Conservation (phyloP, 2,329 filamentous ascomycete species). For the Trichoderma endophyticum region DNA sequence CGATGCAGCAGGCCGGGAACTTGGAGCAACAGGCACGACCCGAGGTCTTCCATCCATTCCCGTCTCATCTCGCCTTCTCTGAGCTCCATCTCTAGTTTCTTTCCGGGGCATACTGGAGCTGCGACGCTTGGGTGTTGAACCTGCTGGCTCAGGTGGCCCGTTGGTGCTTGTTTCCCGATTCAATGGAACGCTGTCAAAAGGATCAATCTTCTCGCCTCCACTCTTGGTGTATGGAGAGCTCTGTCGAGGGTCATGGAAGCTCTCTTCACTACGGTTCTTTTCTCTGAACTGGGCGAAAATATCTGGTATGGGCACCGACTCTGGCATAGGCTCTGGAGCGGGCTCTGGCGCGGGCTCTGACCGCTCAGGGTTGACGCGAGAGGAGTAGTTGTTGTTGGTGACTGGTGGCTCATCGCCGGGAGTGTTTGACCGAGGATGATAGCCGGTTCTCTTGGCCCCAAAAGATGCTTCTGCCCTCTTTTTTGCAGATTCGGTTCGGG, state of each 20-base stretch:
- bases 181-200: constrained; percentile 49
- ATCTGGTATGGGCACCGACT: constrained; percentile 35
- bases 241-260: constrained; percentile 47
- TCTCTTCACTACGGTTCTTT: constrained; percentile 27
- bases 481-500: constrained; percentile 51
- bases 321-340: not conserved
- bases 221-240: constrained; percentile 56
- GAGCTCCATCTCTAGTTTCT: constrained; percentile 16
- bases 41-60: not conserved
- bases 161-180: constrained; percentile 46
- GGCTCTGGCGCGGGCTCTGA: constrained; percentile 42
- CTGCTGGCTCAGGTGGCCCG: constrained; percentile 25
- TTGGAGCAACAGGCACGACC: constrained; percentile 5
- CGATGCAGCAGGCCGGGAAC: not conserved
- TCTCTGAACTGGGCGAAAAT: constrained; percentile 47
- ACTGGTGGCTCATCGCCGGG: constrained; percentile 53
- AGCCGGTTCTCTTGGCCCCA: constrained; percentile 48
- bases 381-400: constrained; percentile 49
- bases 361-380: constrained; percentile 31
- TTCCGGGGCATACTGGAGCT: constrained; percentile 33
- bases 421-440: constrained; percentile 47
- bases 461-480: constrained; percentile 56
- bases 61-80: not conserved
- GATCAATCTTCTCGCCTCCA: constrained; percentile 57
- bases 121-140: constrained; percentile 27